Evolutionary conservation across 2,329 filamentous ascomycete genomes (phyloP), one percentile per base, ranked within the genome.

Genomic region (Aspergillus eucalypticola): DNA sequence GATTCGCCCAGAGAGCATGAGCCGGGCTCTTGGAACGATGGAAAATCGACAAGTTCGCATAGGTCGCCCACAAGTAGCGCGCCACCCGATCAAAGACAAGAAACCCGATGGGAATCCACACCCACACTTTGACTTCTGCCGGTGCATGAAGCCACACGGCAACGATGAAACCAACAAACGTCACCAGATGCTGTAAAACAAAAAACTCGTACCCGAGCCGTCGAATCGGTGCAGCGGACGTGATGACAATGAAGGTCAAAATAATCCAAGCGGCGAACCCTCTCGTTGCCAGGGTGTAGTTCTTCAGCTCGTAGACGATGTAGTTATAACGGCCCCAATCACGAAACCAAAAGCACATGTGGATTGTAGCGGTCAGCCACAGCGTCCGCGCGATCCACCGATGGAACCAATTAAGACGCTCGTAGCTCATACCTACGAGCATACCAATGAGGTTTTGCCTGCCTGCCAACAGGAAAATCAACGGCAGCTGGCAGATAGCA

Each of bases 391-490:
- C 75, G 2, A 78, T 74, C 82, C 83, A 83, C 35, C 82, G 76
- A 66, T 84, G 82, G 32, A 82, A 73, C 81, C 80, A 83, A 64
- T 83, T 83, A 39, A 84, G 72, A 3, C 80, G 75, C 63, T 82
- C 81, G 63, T 84, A 82, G 42, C 78, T 78, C 53, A 79, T 76
- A 1, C 81, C 82, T 0, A 76, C 79, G 15, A 83, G 61, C 15
- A 78, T 68, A 8, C 79, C 81, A 61, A 84, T 78, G 44, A 86
- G 76, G 64, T 85, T 86, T 59, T 82, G 80, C 70, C 84, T 84
- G 8, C 82, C 82, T 1, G 83, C 78, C 38, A 86, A 77, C 10
- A 86, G 73, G 64, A 85, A 82, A 54, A 86, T 76, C n/a, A 86
- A 70, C 1, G 84, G 84, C 3, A 86, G 65, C 64, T 86, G 84